These are phyloP conservation scores for Trichothecium sympodiale DNA, from an alignment of 2,329 filamentous ascomycete species.

Conservation along the genomic window DNA sequence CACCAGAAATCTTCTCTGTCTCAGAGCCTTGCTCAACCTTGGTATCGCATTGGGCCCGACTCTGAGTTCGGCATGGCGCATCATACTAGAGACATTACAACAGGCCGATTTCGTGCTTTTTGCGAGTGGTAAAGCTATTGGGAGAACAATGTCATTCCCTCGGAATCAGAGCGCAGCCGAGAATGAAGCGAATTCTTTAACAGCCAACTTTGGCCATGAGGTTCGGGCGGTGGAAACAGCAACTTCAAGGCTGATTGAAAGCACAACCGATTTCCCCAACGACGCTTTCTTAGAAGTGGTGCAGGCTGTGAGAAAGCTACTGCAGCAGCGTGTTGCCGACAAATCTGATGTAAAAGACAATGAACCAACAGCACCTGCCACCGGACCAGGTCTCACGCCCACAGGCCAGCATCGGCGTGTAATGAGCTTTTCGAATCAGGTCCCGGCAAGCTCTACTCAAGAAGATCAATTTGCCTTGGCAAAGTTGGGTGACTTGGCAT, in stretches of 20 bases:
- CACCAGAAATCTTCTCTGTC: slow-evolving; percentile 79
- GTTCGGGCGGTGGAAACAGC: slow-evolving; percentile 83
- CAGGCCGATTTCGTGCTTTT: slow-evolving; percentile 84
- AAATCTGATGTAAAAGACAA: slow-evolving; percentile 7
- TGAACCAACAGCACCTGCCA: slow-evolving; percentile 7
- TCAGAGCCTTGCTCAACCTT: slow-evolving; percentile 85
- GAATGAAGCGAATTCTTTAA: slow-evolving; percentile 36
- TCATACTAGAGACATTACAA: slow-evolving; percentile 83
- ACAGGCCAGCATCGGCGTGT: slow-evolving; percentile 31
- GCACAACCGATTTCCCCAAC: slow-evolving; percentile 82
- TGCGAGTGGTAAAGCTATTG: slow-evolving; percentile 44
- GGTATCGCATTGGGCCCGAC: slow-evolving; percentile 91
- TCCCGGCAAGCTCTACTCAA: slow-evolving; percentile 40
- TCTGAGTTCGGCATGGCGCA: slow-evolving; percentile 74
- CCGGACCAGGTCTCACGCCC: slow-evolving; percentile 18
- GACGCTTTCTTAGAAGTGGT: slow-evolving; percentile 70
- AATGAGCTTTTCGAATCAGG: slow-evolving; percentile 34
- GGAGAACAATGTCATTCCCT: slow-evolving; percentile 34
- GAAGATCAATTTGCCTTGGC: slow-evolving; percentile 58
- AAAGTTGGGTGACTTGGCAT: slow-evolving; percentile 62
- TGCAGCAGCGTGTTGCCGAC: slow-evolving; percentile 31
- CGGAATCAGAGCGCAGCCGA: slow-evolving; percentile 33
- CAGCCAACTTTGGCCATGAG: slow-evolving; percentile 64
- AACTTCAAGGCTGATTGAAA: slow-evolving; percentile 77
- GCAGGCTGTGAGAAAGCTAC: slow-evolving; percentile 59